These are phyloP conservation scores for Selenicereus undatus DNA, from an alignment of 148 eudicot genomes.

Conservation along the genomic window DNA sequence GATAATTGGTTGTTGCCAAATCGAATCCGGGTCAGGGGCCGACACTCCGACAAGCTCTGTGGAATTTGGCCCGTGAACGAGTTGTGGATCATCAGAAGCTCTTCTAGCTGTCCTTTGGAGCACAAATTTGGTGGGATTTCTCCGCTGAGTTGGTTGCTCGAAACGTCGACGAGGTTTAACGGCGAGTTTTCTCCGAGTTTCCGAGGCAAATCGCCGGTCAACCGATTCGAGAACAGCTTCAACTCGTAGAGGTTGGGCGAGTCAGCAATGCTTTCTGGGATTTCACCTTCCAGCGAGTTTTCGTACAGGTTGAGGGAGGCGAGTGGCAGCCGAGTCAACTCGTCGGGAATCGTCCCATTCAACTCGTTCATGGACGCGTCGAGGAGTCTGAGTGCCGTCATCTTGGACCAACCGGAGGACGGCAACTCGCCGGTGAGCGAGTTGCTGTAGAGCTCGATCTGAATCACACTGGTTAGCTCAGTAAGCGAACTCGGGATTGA, in stretches of 20 bases:
- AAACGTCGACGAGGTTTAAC: constrained; percentile 55
- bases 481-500: constrained; percentile 56
- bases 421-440: constrained; percentile 63
- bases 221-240: constrained; percentile 55
- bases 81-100: constrained; percentile 55
- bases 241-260: constrained; percentile 68
- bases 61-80: constrained; percentile 66
- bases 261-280: constrained; percentile 50
- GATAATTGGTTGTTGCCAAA: constrained; percentile 49
- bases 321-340: constrained; percentile 50
- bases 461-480: constrained; percentile 41
- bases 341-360: constrained; percentile 56
- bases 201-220: constrained; percentile 55
- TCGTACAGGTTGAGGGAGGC: constrained; percentile 60
- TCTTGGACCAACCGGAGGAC: constrained; percentile 46
- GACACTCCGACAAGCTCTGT: constrained; percentile 45
- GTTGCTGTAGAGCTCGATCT: constrained; percentile 70
- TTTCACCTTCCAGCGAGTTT: constrained; percentile 47
- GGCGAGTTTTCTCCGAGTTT: constrained; percentile 64
- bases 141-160: constrained; percentile 52
- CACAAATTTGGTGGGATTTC: constrained; percentile 55
- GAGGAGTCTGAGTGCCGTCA: constrained; percentile 43
- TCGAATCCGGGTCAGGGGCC: constrained; percentile 53
- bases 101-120: constrained; percentile 37
- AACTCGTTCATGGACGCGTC: constrained; percentile 65